These are phyloP conservation scores for Cardamine chenopodiifolia DNA, from an alignment of 345 rosid genomes.

Conservation along the genomic window DNA sequence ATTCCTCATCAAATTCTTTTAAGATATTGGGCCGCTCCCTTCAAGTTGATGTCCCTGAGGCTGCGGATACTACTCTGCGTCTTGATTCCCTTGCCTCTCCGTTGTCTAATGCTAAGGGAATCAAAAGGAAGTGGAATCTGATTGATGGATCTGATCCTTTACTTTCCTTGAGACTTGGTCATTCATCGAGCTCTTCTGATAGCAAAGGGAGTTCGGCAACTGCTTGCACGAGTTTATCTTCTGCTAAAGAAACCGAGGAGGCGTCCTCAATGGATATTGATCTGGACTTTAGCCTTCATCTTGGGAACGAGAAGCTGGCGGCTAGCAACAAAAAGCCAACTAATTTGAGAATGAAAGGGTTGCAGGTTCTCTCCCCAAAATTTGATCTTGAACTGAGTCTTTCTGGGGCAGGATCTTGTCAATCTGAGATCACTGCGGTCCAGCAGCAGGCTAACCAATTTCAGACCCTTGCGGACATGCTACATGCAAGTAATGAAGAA, in stretches of 20 bases:
- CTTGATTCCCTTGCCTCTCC: conserved; percentile 72
- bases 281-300: conserved; percentile 76
- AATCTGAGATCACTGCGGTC: conserved; percentile 67
- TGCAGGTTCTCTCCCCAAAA: conserved; percentile 47
- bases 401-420: conserved; percentile 58
- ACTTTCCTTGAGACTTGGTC: conserved; percentile 74
- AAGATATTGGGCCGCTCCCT: conserved; percentile 55
- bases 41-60: conserved; percentile 48
- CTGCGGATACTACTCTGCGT: conserved; percentile 67
- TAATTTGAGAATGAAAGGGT: conserved; percentile 41
- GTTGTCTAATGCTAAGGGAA: conserved; percentile 53
- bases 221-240: conserved; percentile 68
- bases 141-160: conserved; percentile 63
- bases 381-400: conserved; percentile 84
- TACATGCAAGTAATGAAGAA: conserved; percentile 54
- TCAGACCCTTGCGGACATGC: conserved; percentile 52
- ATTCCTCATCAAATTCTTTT: conserved; percentile 56
- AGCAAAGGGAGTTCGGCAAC: conserved; percentile 87
- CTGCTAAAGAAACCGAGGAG: conserved; percentile 85
- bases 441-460: conserved; percentile 45
- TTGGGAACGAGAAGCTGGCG: conserved; percentile 63
- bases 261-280: conserved; percentile 88
- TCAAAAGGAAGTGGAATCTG: conserved; percentile 75
- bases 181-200: conserved; percentile 81
- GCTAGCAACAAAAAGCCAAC: conserved; percentile 48